Evolutionary conservation across 1,284 basidiomycete species (phyloP), one percentile per base, ranked within the genome.

Genomic region (Testicularia cyperi): DNA sequence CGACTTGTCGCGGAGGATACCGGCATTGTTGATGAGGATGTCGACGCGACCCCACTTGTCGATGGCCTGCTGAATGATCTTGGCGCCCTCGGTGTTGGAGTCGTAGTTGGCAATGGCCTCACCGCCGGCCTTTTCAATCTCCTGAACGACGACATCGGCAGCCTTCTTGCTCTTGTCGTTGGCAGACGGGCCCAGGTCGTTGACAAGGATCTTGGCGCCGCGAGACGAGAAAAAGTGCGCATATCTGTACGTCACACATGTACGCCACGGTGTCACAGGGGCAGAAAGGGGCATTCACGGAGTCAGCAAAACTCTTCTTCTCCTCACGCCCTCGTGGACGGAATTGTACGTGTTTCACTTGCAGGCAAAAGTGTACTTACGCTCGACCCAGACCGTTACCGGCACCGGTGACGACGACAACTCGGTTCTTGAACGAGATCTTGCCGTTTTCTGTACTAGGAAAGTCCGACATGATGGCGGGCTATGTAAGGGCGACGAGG

Each of bases 321-420:
- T 5, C 15, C 8, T 14, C 23, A 21, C 28, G 27, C 21, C 27
- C 24, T 15, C 24, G n/a, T n/a, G n/a, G n/a, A n/a, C n/a, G n/a
- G n/a, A n/a, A n/a, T n/a, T n/a, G n/a, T n/a, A n/a, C n/a, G n/a
- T n/a, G n/a, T n/a, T 16, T 7, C 14, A 24, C 16, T 18, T 23
- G 13, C n/a, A n/a, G n/a, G n/a, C n/a, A 25, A 15, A 27, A 6
- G 15, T 12, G 16, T 32, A 81, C 88, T 76, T 72, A 96, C 88
- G 88, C 83, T 79, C 85, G 87, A 42, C 94, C 94, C 19, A 98
- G 83, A 26, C 95, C 94, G 58, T 91, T 90, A 24, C 95, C 95
- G 43, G 91, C 92, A 46, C 95, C 95, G 36, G 95, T 99, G 62
- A 98, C 81, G 67, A 99, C 83, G 63, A 92, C 89, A 27, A 90